Evolutionary conservation across 495 filamentous ascomycete genomes (phyloP), one percentile per base, ranked within the genome.

Genomic region (Penicillium paradoxum): DNA sequence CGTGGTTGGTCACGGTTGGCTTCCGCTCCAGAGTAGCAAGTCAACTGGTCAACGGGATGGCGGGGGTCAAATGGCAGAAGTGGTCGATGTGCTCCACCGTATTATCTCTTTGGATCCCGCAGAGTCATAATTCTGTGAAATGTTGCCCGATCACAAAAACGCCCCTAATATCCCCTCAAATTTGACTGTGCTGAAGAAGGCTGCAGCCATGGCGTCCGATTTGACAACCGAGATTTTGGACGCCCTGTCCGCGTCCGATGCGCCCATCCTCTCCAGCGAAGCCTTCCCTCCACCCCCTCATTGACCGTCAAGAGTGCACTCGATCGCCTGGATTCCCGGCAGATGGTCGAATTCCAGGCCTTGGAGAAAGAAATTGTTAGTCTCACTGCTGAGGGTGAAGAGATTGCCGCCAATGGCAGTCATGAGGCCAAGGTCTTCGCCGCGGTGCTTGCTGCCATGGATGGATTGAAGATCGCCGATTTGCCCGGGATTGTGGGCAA

Each of bases 401-500:
- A 78, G 50, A 91, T 97, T 64, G 85, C 80, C 38, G 77, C 80
- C 55, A 84, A 95, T 73, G 92, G 93, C 45, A 93, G 88, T 60
- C 92, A 96, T 72, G 93, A 98, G 69, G 92, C 87, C 50, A 90
- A 90, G 60, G 91, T 98, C 44, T 98, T 95, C 71, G 83, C 91
- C 54, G 91, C 88, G 4, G 81, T 97, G 15, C 78, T 83, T 56
- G 77, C 83, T 53, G 85, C 88, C 32, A 67, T 95, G 55, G 86
- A 87, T 51, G 86, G 95, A 30, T 74, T 95, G 58, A 86, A 86
- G 63, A 84, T 96, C 53, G 75, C 81, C 56, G 91, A 97, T 53
- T 73, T 96, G 54, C 80, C 83, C 62, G 78, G 73, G 11, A 80
- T 89, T 57, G 89, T 95, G 40, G 89, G 90, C 58, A 87, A 88